Base-by-base conservation (phyloP, 495 filamentous ascomycete species). In the Letharia columbiana region DNA sequence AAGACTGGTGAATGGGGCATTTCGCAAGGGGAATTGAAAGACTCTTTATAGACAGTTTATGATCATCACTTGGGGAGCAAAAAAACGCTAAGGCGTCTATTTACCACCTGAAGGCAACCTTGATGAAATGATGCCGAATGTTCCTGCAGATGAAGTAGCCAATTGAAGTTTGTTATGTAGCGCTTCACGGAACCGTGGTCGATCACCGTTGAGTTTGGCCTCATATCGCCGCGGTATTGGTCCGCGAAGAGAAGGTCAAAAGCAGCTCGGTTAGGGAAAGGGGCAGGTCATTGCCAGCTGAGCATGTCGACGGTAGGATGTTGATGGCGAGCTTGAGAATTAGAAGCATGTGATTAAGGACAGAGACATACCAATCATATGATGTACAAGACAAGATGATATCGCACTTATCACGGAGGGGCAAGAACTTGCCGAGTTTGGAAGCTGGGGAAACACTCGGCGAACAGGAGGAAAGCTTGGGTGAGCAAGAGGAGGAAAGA, bases 211-310 rank as follows among this genome's bases (percentile, higher is more conserved):
- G 35, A 15, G n/a, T 45, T 49, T 40, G 40, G 2, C 56, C 39
- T 40, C 11, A 61, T 61, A 33, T 37, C 45, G 6, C 15, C 45
- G n/a, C 64, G 64, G 64, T n/a, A 66, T 44, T 61, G 58, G 28
- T 50, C 58, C 58, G 35, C 23, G 45, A 66, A 33, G 57, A 66
- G 64, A 66, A 66, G 64, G 64, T 66, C 45, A 15, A 23, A 15
- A 33, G n/a, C 11, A 59, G 4, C 20, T n/a, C 63, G 33, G 31
- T 63, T 59, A 52, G 39, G 33, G 41, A 58, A 56, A 28, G 40
- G 28, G 63, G 63, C 52, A 65, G 54, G 15, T 23, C 42, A 23
- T 59, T 45, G 41, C 23, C 54, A 58, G 49, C 50, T 58, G 62
- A 64, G 40, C 28, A 42, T 57, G 63, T 57, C 4, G 13, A 33